A percentile compares a stretch with the other conserved stretches of the same genome.
These are phyloP conservation scores for Tritrichomonas musculus DNA, from an alignment of 208 protist genomes.

Conservation along the genomic window DNA sequence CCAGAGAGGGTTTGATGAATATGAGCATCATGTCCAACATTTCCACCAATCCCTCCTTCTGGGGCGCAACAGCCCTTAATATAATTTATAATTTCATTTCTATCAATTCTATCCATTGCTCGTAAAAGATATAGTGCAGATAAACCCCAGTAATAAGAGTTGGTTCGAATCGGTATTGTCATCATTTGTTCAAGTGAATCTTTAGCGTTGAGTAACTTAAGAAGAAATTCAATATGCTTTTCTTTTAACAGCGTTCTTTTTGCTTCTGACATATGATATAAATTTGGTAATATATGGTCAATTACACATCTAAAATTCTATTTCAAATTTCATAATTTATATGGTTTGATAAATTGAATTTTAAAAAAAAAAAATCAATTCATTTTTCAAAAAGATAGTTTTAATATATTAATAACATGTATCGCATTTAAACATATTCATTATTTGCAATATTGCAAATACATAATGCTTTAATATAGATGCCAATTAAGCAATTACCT, in stretches of 20 bases:
- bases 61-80: slow-evolving; percentile 73
- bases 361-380: too few species aligned
- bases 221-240: background rate
- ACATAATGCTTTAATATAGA: too few species aligned
- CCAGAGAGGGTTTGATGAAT: slow-evolving; percentile 94
- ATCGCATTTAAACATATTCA: too few species aligned
- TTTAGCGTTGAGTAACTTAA: background rate
- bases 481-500: too few species aligned
- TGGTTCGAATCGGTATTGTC: background rate
- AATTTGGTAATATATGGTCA: too few species aligned
- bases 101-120: slow-evolving; percentile 58
- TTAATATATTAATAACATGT: too few species aligned
- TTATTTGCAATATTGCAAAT: too few species aligned
- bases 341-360: too few species aligned
- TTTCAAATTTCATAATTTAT: too few species aligned
- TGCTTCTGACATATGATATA: too few species aligned
- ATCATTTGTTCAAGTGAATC: background rate
- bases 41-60: slow-evolving; percentile 92
- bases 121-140: slow-evolving; percentile 58
- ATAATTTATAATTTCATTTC: slow-evolving; percentile 73
- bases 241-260: background rate
- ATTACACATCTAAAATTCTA: too few species aligned
- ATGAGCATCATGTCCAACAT: slow-evolving; percentile 87
- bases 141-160: slow-evolving; percentile 80
- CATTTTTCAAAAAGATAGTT: too few species aligned